Conservation (phyloP, 2,329 filamentous ascomycete species). For the Colletotrichum cuscutae region DNA sequence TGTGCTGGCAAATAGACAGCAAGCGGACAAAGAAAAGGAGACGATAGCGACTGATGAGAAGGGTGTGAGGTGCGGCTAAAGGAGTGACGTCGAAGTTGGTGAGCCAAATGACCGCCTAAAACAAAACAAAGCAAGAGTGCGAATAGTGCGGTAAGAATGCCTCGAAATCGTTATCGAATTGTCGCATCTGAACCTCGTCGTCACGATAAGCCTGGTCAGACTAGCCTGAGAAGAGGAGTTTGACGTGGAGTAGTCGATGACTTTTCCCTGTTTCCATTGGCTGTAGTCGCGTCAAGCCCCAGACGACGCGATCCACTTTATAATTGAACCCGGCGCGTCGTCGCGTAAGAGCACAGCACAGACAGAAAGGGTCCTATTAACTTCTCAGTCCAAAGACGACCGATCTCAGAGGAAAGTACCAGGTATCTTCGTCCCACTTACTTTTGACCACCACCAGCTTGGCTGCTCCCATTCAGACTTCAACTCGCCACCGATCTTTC, state of each 20-base stretch:
- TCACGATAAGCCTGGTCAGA: slow-evolving; percentile 30
- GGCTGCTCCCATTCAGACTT: background rate
- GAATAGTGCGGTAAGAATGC: slow-evolving; percentile 8
- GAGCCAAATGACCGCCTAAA: background rate
- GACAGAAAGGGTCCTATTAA: background rate
- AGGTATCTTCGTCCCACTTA: background rate
- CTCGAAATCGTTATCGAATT: slow-evolving; percentile 30
- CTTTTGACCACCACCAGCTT: background rate
- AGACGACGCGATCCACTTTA: slow-evolving; percentile 18
- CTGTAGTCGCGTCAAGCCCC: slow-evolving; percentile 13
- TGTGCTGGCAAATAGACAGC: slow-evolving; percentile 27
- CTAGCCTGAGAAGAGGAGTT: slow-evolving; percentile 34
- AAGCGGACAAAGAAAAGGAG: slow-evolving; percentile 21
- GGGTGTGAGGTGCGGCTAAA: slow-evolving; percentile 1
- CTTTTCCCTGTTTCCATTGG: slow-evolving; percentile 6
- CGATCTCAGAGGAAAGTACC: background rate
- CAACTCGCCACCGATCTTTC: background rate
- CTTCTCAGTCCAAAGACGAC: background rate
- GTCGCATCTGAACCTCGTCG: slow-evolving; percentile 30
- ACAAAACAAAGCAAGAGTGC: slow-evolving; percentile 1
- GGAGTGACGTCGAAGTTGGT: slow-evolving; percentile 20
- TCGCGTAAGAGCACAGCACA: slow-evolving; percentile 14
- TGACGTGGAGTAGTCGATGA: slow-evolving; percentile 18
- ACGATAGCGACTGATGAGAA: background rate
- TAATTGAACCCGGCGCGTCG: slow-evolving; percentile 28